Base-by-base conservation (phyloP, 2,329 filamentous ascomycete genomes). In the Ceratocystis lukuohia region DNA sequence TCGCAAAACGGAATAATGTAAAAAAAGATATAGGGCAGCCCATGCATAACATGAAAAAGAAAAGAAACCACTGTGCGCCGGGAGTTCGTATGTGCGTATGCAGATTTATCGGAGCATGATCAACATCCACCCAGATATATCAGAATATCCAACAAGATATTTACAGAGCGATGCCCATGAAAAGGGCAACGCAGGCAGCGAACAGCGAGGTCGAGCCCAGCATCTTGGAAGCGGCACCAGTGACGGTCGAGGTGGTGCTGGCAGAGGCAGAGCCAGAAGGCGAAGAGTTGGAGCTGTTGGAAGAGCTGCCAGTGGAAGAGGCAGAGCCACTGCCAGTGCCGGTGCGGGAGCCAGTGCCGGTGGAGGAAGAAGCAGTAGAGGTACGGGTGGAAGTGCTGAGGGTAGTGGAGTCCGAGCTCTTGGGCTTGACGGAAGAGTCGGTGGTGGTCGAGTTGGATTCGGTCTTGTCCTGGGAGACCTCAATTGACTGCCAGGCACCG, bases 401-500 rank as follows among this genome's bases (percentile, higher is more conserved):
- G 44, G 65, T 46, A 6, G 59, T 48, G 1, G 65, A 62, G 17
- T 59, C 45, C 12, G 25, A 25, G 17, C 53, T 28, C 37, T 64
- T 65, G 28, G 65, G 45, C 17, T 62, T 59, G 28, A 46, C 50
- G n/a, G 65, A 53, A 17, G 48, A 59, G 15, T n/a, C n/a, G n/a
- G n/a, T 65, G 59, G 50, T 64, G 44, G 48, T 64, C 12, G 67
- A 57, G 48, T 65, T 22, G 3, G 46, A 64, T 15, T 65, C 61
- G 12, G 33, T 15, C 56, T 59, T 37, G 22, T 68, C 68, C 37
- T 68, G 68, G 37, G 71, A 71, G 48, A 78, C 72, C 64, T 74
- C 69, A 71, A 80, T 80, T 73, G 77, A 79, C 65, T 74, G 46
- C 71, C 74, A 76, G 20, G 72, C 74, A 64, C 79, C 79, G 28